Evolutionary conservation across 331 rosid species (phyloP), one percentile per base, ranked within the genome.

Genomic region (Spiraea crenata): DNA sequence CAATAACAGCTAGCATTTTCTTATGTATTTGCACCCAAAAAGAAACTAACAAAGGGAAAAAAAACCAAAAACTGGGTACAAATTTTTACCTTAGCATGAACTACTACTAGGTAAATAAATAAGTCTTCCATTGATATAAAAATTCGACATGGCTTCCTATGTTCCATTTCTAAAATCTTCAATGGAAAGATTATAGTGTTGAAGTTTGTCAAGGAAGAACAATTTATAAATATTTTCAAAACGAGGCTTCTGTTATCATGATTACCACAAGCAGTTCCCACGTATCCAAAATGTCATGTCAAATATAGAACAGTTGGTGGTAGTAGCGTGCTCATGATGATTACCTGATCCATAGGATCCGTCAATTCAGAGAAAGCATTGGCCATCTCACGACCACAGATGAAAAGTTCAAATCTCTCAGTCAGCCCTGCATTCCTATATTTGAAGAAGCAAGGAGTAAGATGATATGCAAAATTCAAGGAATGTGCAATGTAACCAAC

Each of bases 341-440:
- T 78, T 76, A 89, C 98, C 95, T 93, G 98, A 85, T 93, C 99
- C 73, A 91, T 49, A 52, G 99, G 99, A 85, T 93, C 99, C 12
- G 97, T 93, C 82, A 93, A 78, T 74, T 93, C 99, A 3, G 99
- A 93, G 86, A 93, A 93, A 49, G 99, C 99, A 80, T 90, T 93
- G 74, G 89, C 97, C 84, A 93, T 76, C 85, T 93, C 99, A 74
- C 99, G 97, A 40, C 97, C 99, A 74, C 99, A 93, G 70, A 93
- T 81, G 79, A 89, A 91, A 79, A 93, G 97, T 79, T 93, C 99
- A 82, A 93, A 90, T 58, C 99, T 84, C 82, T 93, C 99, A 0
- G 97, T 93, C 82, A 93, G 77, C 75, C 96, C 97, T 71, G 83
- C 71, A 76, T 79, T 88, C 77, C 99, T 93, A 69, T 67, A 71